Base-by-base conservation (phyloP, 164 flowering plant genomes). In the Macadamia tetraphylla region DNA sequence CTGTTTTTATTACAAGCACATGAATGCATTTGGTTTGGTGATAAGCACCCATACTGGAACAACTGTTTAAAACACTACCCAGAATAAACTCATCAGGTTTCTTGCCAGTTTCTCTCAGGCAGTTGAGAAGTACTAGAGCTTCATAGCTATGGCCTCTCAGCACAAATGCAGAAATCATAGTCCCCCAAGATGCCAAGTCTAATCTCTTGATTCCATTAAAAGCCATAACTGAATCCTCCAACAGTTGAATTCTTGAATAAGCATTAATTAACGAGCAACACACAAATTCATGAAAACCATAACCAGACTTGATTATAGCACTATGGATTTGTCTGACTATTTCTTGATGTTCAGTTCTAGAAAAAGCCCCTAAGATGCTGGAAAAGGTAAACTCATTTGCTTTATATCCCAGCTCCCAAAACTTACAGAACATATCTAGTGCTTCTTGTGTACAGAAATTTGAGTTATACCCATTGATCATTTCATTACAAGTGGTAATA, bases 81-180 rank as follows among this genome's bases (percentile, higher is more conserved):
- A 84, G 67, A 29, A 84, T 69, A 66, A 79, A 84, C 67, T 78
- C 88, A 74, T 86, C 90, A 57, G 81, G 86, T 66, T 76, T 75
- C 60, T 66, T 74, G 40, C 86, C 83, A 66, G 67, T 64, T 63
- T 78, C 74, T 8, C 60, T 68, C 42, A 83, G 66, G 72, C 56
- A 32, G 10, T 70, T 76, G 64, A 83, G 66, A 66, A 70, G 64
- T 46, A 48, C 58, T 40, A 86, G 63, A 46, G 83, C 82, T 75
- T 80, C 81, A 73, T 61, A 17, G 63, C 15, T 63, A 64, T 58
- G 31, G 30, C 81, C 83, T 40, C 70, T 76, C 69, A 65, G 78
- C 17, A 70, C 78, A 67, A 84, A 74, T n/a, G 80, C 76, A 42
- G 88, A 80, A 60, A 84, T 71, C 81, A 84, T 75, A 58, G 80